Evolutionary conservation across 1,284 basidiomycete genomes (phyloP).

Genomic region (Leccinum subspadiceum): DNA sequence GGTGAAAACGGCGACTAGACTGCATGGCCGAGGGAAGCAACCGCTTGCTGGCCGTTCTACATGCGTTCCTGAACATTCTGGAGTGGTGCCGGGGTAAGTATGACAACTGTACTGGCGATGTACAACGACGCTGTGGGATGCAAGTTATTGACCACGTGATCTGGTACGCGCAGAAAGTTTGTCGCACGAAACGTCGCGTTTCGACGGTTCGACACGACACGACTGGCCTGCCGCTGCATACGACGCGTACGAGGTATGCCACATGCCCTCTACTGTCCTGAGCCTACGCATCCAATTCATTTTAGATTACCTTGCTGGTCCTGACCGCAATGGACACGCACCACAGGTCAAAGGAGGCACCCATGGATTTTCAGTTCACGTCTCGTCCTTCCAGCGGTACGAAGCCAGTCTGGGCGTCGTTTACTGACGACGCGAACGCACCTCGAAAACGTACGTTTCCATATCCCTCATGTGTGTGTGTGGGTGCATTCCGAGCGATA

Average conservation of each 20-base stretch:
- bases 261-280: neutral
- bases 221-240: neutral
- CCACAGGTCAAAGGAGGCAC: slow-evolving; percentile 66
- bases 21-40: slow-evolving; percentile 12
- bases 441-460: slow-evolving; percentile 62
- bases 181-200: slow-evolving; percentile 4
- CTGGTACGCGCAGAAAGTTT: slow-evolving; percentile 14
- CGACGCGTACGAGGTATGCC: slow-evolving; percentile 20
- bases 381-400: slow-evolving; percentile 46
- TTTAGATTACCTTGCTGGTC: slow-evolving; percentile 1
- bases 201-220: slow-evolving; percentile 10
- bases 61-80: slow-evolving; percentile 25
- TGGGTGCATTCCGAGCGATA: slow-evolving; percentile 8
- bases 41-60: slow-evolving; percentile 25
- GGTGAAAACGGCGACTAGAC: slow-evolving; percentile 46
- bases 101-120: neutral
- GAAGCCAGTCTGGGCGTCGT: slow-evolving; percentile 56
- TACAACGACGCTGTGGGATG: neutral
- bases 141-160: slow-evolving; percentile 24
- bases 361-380: slow-evolving; percentile 79
- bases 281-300: neutral
- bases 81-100: slow-evolving; percentile 1
- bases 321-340: slow-evolving; percentile 27
- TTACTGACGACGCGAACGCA: slow-evolving; percentile 44
- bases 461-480: slow-evolving; percentile 26